Conservation (phyloP, 2,329 filamentous ascomycete species). For the Pseudogymnoascus pannorum region DNA sequence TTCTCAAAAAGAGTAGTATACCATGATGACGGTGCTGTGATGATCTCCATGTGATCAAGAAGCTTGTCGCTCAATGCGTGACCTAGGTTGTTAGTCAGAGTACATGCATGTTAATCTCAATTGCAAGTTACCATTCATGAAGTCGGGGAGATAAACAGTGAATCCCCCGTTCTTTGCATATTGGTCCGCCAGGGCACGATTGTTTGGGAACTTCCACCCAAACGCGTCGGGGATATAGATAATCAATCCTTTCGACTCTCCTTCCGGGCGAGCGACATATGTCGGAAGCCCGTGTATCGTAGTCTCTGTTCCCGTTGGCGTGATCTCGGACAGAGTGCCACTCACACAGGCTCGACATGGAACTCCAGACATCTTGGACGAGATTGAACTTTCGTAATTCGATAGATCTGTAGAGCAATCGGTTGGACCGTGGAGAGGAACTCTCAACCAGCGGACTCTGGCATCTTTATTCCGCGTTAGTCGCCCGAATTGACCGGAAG, state of each 20-base stretch:
- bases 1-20: slow-evolving; percentile 22
- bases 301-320: slow-evolving; percentile 33
- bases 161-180: slow-evolving; percentile 40
- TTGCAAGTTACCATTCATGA: slow-evolving; percentile 37
- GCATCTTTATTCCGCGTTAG: neutral
- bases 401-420: neutral
- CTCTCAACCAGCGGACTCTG: neutral
- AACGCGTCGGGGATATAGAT: slow-evolving; percentile 45
- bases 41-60: slow-evolving; percentile 17
- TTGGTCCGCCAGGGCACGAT: slow-evolving; percentile 39
- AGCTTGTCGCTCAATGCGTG: slow-evolving; percentile 12
- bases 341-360: slow-evolving; percentile 27
- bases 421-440: neutral
- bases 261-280: slow-evolving; percentile 36
- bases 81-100: slow-evolving; percentile 14
- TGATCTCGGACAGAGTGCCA: slow-evolving; percentile 34
- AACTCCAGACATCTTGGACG: neutral
- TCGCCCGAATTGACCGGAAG: neutral
- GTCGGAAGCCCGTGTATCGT: slow-evolving; percentile 38
- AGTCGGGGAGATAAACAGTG: slow-evolving; percentile 43
- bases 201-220: slow-evolving; percentile 43
- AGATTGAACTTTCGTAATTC: neutral
- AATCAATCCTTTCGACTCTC: slow-evolving; percentile 35
- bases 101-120: neutral
- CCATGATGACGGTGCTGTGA: slow-evolving; percentile 18